phyloP scores from a whole-genome alignment of 352 stramenopile species.

The Pythium grandisporangium region DNA sequence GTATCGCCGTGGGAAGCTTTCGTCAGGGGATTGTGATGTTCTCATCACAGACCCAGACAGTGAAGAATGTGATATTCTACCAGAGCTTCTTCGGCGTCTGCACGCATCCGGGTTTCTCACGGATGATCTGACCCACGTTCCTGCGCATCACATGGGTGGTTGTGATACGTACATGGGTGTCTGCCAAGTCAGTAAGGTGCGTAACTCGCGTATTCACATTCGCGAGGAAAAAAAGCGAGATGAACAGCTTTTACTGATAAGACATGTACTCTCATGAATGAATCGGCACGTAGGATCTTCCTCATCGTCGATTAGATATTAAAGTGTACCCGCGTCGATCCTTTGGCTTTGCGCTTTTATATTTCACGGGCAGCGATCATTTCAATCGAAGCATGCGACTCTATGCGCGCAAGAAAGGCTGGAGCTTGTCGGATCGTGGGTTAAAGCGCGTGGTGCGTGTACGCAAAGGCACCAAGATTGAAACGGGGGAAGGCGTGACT shows the following conservation, averaged over 20 bases:
- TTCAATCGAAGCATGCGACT: conserved; percentile 86
- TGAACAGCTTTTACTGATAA: no score
- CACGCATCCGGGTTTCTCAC: conserved; percentile 59
- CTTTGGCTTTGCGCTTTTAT: conserved; percentile 81
- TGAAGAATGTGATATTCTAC: conserved; percentile 60
- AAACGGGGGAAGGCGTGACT: conserved; percentile 56
- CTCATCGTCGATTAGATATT: conserved; percentile 71
- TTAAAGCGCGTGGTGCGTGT: conserved; percentile 50
- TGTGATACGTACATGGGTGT: conserved; percentile 87
- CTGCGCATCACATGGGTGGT: conserved; percentile 32
- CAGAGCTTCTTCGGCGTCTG: conserved; percentile 51
- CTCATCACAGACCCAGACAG: conserved; percentile 66
- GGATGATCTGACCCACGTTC: conserved; percentile 61
- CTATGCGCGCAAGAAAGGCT: conserved; percentile 74
- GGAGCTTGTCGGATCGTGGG: conserved; percentile 55
- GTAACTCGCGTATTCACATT: conserved; percentile 11
- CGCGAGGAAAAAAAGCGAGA: no score
- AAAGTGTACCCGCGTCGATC: conserved; percentile 79
- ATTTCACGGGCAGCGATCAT: conserved; percentile 89
- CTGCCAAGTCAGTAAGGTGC: conserved; percentile 45
- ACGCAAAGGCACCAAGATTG: conserved; percentile 44
- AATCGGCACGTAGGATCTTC: conserved; percentile 15
- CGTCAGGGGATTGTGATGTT: conserved; percentile 72
- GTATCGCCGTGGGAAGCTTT: conserved; percentile 62
- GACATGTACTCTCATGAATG: background rate